A percentile compares a stretch with the other conserved stretches of the same genome.
These are phyloP conservation scores for Ephemerocybe angulata DNA, from an alignment of 768 basidiomycete species.

Conservation along the genomic window DNA sequence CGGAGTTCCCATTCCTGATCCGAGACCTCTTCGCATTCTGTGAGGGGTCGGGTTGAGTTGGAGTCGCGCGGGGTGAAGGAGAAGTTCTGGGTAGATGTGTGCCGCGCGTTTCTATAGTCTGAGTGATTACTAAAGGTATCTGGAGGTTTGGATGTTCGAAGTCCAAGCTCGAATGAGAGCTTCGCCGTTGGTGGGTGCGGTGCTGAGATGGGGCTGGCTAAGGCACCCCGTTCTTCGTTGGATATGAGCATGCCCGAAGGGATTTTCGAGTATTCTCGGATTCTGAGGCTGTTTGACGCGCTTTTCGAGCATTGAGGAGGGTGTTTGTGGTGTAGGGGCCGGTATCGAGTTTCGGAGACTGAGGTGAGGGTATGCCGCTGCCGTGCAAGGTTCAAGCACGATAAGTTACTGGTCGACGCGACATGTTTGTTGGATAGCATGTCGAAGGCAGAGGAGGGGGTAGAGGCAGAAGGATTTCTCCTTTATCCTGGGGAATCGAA, in stretches of 20 bases:
- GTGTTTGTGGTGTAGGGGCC: too few relatives aligned
- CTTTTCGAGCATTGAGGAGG: too few relatives aligned
- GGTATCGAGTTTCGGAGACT: not conserved
- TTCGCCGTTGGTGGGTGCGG: not conserved
- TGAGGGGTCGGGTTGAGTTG: slow-evolving; percentile 1
- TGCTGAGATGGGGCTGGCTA: not conserved
- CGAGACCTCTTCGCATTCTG: slow-evolving; percentile 35
- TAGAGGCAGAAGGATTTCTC: not conserved
- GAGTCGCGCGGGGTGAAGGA: not conserved
- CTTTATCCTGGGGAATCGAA: too few relatives aligned
- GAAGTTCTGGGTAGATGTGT: too few relatives aligned
- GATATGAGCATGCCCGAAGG: too few relatives aligned
- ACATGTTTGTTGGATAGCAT: not conserved
- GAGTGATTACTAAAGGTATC: slow-evolving; percentile 2
- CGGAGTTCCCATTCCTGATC: slow-evolving; percentile 79
- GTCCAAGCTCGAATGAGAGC: not conserved
- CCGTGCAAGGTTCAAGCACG: not conserved
- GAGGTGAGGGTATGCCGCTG: not conserved
- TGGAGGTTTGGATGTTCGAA: slow-evolving; percentile 8
- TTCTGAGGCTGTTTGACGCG: not conserved
- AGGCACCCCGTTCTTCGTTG: too few relatives aligned
- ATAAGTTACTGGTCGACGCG: not conserved
- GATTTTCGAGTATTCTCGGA: too few relatives aligned
- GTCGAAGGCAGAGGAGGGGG: not conserved
- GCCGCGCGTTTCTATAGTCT: too few relatives aligned